Evolutionary conservation across 495 filamentous ascomycete genomes (phyloP).

Genomic region (Daldinia grandis): DNA sequence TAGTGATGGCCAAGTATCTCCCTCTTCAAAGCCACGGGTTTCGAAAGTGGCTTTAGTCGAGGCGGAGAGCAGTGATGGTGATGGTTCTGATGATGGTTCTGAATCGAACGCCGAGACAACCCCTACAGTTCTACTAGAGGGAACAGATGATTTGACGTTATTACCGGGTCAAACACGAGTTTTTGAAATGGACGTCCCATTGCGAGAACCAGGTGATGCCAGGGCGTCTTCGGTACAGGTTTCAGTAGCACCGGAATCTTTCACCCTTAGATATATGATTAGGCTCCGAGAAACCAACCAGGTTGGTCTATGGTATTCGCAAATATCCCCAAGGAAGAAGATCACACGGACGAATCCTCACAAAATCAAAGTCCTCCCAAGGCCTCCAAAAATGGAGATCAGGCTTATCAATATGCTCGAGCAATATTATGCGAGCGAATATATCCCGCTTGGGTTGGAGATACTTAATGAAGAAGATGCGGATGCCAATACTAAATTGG

Average conservation of each 20-base stretch:
- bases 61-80: slow-evolving; percentile 24
- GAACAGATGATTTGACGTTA: slow-evolving; percentile 69
- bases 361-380: slow-evolving; percentile 75
- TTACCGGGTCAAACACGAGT: slow-evolving; percentile 72
- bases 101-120: slow-evolving; percentile 20
- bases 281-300: slow-evolving; percentile 57
- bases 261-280: slow-evolving; percentile 72
- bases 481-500: slow-evolving; percentile 72
- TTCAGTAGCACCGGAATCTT: slow-evolving; percentile 67
- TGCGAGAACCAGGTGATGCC: slow-evolving; percentile 83
- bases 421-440: slow-evolving; percentile 86
- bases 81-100: slow-evolving; percentile 31
- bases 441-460: slow-evolving; percentile 69
- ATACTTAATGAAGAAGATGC: slow-evolving; percentile 87
- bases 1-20: neutral
- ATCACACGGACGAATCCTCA: slow-evolving; percentile 59
- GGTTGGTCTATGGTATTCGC: slow-evolving; percentile 64
- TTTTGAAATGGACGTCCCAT: slow-evolving; percentile 73
- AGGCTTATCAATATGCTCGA: slow-evolving; percentile 64
- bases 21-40: slow-evolving; percentile 27
- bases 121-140: slow-evolving; percentile 26
- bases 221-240: slow-evolving; percentile 71
- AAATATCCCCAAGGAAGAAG: slow-evolving; percentile 55
- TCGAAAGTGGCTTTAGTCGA: slow-evolving; percentile 45
- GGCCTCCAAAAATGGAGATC: slow-evolving; percentile 91